Conservation (phyloP, 2,329 filamentous ascomycete genomes). For the Metarhizium sp. region DNA sequence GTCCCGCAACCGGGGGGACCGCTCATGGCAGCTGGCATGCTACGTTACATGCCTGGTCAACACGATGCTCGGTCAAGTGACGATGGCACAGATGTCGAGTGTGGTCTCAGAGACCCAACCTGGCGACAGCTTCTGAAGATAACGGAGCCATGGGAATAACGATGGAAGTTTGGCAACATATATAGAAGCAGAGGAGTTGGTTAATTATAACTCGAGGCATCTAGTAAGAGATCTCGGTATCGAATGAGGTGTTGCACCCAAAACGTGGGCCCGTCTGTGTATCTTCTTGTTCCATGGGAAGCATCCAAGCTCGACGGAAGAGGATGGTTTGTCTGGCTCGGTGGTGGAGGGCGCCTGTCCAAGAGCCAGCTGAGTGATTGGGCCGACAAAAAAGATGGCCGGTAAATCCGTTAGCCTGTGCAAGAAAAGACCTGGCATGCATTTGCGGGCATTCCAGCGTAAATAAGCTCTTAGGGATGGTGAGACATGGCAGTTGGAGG, state of each 20-base stretch:
- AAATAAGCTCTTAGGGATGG: conserved; percentile 5
- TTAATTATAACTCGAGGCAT: not conserved
- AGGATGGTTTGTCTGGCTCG: not conserved
- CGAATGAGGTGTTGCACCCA: not conserved
- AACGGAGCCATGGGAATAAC: not conserved
- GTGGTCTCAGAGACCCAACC: conserved; percentile 5
- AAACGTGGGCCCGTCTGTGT: not conserved
- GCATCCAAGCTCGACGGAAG: not conserved
- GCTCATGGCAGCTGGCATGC: conserved; percentile 9
- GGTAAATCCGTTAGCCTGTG: not conserved
- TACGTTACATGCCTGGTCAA: conserved; percentile 8
- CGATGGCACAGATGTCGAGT: conserved; percentile 3
- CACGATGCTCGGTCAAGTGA: conserved; percentile 7
- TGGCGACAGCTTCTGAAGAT: not conserved
- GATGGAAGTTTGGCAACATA: not conserved
- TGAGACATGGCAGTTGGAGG: conserved; percentile 8
- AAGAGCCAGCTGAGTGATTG: not conserved
- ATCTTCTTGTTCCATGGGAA: not conserved
- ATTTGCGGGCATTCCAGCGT: conserved; percentile 8
- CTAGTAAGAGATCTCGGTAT: not conserved
- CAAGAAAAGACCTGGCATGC: conserved; percentile 8
- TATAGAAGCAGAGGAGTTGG: not conserved
- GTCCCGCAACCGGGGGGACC: conserved; percentile 1
- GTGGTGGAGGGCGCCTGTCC: not conserved
- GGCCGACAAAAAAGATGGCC: conserved; percentile 3